Percentiles rank a stretch among this genome's conserved stretches.
These are phyloP conservation scores for Sphaerulina vaccinii DNA, from an alignment of 2,329 filamentous ascomycete species.

Conservation along the genomic window DNA sequence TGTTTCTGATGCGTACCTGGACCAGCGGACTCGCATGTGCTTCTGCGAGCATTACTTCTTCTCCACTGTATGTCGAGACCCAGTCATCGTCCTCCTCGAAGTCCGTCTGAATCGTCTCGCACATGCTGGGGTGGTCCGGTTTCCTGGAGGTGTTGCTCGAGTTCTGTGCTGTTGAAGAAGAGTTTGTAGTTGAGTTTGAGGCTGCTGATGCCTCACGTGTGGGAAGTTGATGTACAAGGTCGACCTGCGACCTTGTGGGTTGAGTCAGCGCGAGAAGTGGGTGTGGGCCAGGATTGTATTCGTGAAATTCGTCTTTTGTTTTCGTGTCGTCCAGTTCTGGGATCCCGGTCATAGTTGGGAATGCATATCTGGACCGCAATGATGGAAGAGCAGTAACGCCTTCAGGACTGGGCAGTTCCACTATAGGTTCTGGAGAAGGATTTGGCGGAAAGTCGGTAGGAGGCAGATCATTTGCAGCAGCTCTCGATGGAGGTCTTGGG, in stretches of 20 bases:
- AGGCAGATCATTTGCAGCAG: slow-evolving; percentile 13
- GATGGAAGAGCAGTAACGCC: slow-evolving; percentile 16
- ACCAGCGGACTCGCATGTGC: slow-evolving; percentile 29
- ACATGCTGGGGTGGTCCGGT: slow-evolving; percentile 26
- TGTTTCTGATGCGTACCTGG: slow-evolving; percentile 33
- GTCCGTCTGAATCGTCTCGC: slow-evolving; percentile 29
- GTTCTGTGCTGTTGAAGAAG: slow-evolving; percentile 18
- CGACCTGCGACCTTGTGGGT: slow-evolving; percentile 18
- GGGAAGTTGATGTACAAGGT: slow-evolving; percentile 14
- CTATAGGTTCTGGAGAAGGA: slow-evolving; percentile 11
- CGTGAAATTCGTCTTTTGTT: neutral
- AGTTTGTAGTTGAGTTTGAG: slow-evolving; percentile 12
- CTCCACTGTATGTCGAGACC: slow-evolving; percentile 31
- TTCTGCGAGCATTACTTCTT: slow-evolving; percentile 25
- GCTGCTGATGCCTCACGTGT: slow-evolving; percentile 7
- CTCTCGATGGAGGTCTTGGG: slow-evolving; percentile 9
- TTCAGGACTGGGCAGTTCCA: slow-evolving; percentile 14
- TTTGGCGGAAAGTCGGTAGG: slow-evolving; percentile 10
- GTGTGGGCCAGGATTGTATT: neutral
- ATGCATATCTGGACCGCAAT: slow-evolving; percentile 22
- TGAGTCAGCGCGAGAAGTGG: slow-evolving; percentile 10
- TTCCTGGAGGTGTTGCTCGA: slow-evolving; percentile 17
- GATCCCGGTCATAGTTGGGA: slow-evolving; percentile 12
- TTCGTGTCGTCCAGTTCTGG: slow-evolving; percentile 22
- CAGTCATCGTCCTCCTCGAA: slow-evolving; percentile 28